A percentile compares a stretch with the other conserved stretches of the same genome.
phyloP scores from a whole-genome alignment of 257 asterid genomes.

The Ballota nigra region DNA sequence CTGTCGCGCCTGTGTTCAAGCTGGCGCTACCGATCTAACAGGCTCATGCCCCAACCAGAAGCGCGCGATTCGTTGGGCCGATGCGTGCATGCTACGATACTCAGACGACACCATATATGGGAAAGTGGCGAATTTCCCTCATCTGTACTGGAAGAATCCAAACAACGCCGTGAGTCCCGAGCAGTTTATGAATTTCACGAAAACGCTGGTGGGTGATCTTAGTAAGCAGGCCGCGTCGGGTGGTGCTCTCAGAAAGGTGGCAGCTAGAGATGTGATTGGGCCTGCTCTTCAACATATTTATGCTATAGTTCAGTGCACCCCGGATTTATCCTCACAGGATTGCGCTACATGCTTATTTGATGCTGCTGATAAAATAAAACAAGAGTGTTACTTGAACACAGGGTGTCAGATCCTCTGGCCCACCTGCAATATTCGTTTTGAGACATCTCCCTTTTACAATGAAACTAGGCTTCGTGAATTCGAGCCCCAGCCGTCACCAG shows the following conservation, averaged over 20 bases:
- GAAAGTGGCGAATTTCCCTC: not conserved
- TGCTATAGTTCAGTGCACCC: conserved; percentile 33
- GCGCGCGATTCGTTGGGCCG: conserved; percentile 20
- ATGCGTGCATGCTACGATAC: conserved; percentile 26
- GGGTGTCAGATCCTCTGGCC: conserved; percentile 25
- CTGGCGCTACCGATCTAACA: not conserved
- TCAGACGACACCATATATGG: conserved; percentile 24
- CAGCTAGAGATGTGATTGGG: not conserved
- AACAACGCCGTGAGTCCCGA: not conserved
- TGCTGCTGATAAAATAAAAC: not conserved
- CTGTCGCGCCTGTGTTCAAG: conserved; percentile 21
- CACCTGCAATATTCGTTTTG: conserved; percentile 35
- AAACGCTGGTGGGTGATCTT: conserved; percentile 16
- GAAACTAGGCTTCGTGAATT: conserved; percentile 22
- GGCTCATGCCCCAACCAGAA: not conserved
- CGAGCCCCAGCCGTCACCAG: conserved; percentile 3
- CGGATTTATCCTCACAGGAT: conserved; percentile 28
- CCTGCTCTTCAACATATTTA: conserved; percentile 13
- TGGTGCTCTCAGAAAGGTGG: conserved; percentile 28
- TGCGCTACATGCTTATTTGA: conserved; percentile 22
- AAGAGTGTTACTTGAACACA: not conserved
- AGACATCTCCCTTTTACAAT: conserved; percentile 10
- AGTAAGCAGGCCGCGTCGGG: conserved; percentile 26
- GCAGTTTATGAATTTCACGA: not conserved
- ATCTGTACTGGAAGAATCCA: too few species aligned